Conservation (phyloP, 2,329 filamentous ascomycete genomes). For the Fusarium oxysporum region DNA sequence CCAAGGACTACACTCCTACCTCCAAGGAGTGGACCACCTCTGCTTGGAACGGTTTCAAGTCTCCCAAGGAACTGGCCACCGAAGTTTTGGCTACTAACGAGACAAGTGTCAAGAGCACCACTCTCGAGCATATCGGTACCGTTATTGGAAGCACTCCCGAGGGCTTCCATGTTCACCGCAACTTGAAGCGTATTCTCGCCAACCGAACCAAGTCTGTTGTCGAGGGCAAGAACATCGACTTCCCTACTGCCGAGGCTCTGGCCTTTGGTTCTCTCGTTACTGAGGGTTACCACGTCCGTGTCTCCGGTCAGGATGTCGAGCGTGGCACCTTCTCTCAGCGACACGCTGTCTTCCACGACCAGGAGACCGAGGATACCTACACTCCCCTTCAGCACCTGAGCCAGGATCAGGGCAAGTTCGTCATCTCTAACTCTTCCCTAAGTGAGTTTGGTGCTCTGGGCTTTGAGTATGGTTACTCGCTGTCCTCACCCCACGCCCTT, state of each 20-base stretch:
- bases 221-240: slow-evolving; percentile 96
- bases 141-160: slow-evolving; percentile 84
- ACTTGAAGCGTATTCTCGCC: slow-evolving; percentile 94
- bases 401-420: slow-evolving; percentile 93
- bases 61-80: slow-evolving; percentile 94
- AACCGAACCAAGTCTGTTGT: slow-evolving; percentile 91
- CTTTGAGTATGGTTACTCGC: slow-evolving; percentile 98
- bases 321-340: slow-evolving; percentile 99
- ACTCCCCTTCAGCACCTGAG: slow-evolving; percentile 90
- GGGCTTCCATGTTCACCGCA: slow-evolving; percentile 89
- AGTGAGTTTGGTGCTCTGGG: slow-evolving; percentile 80
- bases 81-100: slow-evolving; percentile 93
- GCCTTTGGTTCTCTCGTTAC: slow-evolving; percentile 91
- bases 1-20: slow-evolving; percentile 96
- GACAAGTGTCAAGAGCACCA: slow-evolving; percentile 80
- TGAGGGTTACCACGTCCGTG: slow-evolving; percentile 96
- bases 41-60: slow-evolving; percentile 99
- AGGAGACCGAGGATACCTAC: slow-evolving; percentile 92
- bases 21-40: slow-evolving; percentile 99
- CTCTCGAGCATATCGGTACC: slow-evolving; percentile 83
- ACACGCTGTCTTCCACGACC: slow-evolving; percentile 96
- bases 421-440: slow-evolving; percentile 95
- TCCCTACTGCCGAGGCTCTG: slow-evolving; percentile 95
- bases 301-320: slow-evolving; percentile 98
- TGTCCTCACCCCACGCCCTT: slow-evolving; percentile 94